Percentiles rank a stretch among this genome's conserved stretches.
Evolutionary conservation across 345 rosid genomes (phyloP).

Genomic region (Euphorbia tirucalli): DNA sequence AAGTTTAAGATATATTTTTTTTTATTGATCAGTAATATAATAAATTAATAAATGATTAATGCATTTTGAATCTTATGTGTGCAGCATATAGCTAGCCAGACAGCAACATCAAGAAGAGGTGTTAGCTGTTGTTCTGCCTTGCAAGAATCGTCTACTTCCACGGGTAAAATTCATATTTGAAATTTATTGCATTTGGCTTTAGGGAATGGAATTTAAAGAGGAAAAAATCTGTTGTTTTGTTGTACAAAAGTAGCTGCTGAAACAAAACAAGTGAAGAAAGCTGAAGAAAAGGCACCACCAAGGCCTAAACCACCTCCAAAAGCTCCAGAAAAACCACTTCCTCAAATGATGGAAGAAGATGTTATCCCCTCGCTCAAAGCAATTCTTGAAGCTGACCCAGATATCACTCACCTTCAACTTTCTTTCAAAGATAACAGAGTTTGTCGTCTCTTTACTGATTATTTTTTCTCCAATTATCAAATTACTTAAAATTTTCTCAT

Average conservation of each 20-base stretch:
- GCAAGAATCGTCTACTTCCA: slow-evolving; percentile 73
- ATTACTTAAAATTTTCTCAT: not conserved
- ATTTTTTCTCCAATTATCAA: not conserved
- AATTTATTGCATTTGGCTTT: not conserved
- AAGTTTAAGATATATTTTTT: too few relatives aligned
- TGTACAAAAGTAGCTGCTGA: slow-evolving; percentile 41
- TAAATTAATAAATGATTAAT: too few relatives aligned
- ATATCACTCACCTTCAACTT: slow-evolving; percentile 58
- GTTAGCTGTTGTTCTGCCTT: slow-evolving; percentile 62
- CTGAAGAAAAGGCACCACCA: slow-evolving; percentile 31
- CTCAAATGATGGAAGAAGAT: slow-evolving; percentile 84
- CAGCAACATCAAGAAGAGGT: slow-evolving; percentile 29
- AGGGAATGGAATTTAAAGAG: not conserved
- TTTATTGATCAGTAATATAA: too few relatives aligned
- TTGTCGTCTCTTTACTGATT: not conserved
- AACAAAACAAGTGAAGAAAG: slow-evolving; percentile 42
- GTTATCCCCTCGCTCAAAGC: slow-evolving; percentile 71
- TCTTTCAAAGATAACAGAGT: slow-evolving; percentile 80
- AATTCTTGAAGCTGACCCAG: slow-evolving; percentile 65
- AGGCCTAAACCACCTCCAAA: slow-evolving; percentile 72
- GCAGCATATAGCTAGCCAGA: slow-evolving; percentile 45
- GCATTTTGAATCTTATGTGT: not conserved
- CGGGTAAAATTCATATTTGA: slow-evolving; percentile 33
- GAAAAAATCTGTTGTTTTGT: not conserved
- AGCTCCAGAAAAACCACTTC: slow-evolving; percentile 58